Conservation (phyloP, 352 stramenopile genomes). For the Thraustochytrium striatum region DNA sequence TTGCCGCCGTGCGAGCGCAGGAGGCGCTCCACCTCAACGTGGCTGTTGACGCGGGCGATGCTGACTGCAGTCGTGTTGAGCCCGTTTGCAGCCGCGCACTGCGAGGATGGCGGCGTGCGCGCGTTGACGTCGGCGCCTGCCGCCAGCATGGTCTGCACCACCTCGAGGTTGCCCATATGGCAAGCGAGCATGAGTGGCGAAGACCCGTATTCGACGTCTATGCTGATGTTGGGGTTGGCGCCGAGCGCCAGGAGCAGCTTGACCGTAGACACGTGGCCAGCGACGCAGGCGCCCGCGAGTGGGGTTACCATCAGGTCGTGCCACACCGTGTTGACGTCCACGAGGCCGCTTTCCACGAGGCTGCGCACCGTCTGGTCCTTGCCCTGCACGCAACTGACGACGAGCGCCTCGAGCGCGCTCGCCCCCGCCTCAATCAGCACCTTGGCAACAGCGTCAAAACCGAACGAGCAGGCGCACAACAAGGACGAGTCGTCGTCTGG, state of each 20-base stretch:
- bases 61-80: background rate
- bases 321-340: slow-evolving; percentile 40
- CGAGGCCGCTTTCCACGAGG: slow-evolving; percentile 1
- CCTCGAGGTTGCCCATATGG: slow-evolving; percentile 45
- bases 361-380: slow-evolving; percentile 20
- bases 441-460: slow-evolving; percentile 33
- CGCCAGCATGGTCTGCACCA: slow-evolving; percentile 35
- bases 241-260: slow-evolving; percentile 22
- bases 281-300: slow-evolving; percentile 33
- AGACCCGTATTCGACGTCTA: slow-evolving; percentile 38
- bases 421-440: slow-evolving; percentile 30
- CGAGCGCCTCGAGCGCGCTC: slow-evolving; percentile 23
- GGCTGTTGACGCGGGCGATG: background rate
- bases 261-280: slow-evolving; percentile 23
- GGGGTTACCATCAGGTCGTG: slow-evolving; percentile 43
- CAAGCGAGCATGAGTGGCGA: slow-evolving; percentile 30
- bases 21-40: slow-evolving; percentile 4
- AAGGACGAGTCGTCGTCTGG: slow-evolving; percentile 39
- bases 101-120: slow-evolving; percentile 21
- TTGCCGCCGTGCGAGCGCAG: background rate
- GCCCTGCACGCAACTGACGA: slow-evolving; percentile 34
- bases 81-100: slow-evolving; percentile 5
- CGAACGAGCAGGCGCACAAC: slow-evolving; percentile 30
- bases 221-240: slow-evolving; percentile 12
- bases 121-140: slow-evolving; percentile 31